phyloP scores from a whole-genome alignment of 2,329 filamentous ascomycete species.

The Cladobotryum mycophilum region DNA sequence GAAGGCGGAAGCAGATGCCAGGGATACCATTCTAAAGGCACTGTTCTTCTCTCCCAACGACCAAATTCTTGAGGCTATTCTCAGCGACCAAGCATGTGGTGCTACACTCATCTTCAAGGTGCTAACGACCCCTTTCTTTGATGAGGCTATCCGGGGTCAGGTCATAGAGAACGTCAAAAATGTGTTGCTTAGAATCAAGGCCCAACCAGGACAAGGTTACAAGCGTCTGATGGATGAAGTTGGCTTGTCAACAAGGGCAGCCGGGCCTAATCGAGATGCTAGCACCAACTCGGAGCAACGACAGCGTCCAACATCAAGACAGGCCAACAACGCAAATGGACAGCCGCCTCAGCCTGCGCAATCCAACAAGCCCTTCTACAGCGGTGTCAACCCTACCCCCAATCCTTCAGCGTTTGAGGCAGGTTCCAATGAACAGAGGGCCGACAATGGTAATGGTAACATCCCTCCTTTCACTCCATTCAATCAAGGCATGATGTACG shows the following conservation, averaged over 20 bases:
- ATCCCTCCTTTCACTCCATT: constrained; percentile 46
- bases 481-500: constrained; percentile 48
- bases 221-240: constrained; percentile 99
- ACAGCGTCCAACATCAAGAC: constrained; percentile 51
- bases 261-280: constrained; percentile 38
- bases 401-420: constrained; percentile 43
- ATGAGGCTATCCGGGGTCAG: constrained; percentile 80
- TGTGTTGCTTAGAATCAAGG: constrained; percentile 84
- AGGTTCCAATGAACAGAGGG: constrained; percentile 45
- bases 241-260: constrained; percentile 66
- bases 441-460: constrained; percentile 45
- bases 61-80: constrained; percentile 79
- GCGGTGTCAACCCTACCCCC: constrained; percentile 38
- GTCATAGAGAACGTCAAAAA: constrained; percentile 89
- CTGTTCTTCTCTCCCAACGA: constrained; percentile 89
- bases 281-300: constrained; percentile 42
- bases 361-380: constrained; percentile 48
- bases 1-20: constrained; percentile 85
- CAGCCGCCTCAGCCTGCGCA: constrained; percentile 35
- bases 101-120: constrained; percentile 98
- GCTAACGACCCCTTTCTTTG: constrained; percentile 92
- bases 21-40: constrained; percentile 82
- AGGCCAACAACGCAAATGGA: constrained; percentile 39
- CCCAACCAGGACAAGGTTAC: constrained; percentile 90
- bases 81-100: constrained; percentile 85